Evolutionary conservation across 1,139 yeast species (phyloP).

Genomic region (Komagataea norvegica): DNA sequence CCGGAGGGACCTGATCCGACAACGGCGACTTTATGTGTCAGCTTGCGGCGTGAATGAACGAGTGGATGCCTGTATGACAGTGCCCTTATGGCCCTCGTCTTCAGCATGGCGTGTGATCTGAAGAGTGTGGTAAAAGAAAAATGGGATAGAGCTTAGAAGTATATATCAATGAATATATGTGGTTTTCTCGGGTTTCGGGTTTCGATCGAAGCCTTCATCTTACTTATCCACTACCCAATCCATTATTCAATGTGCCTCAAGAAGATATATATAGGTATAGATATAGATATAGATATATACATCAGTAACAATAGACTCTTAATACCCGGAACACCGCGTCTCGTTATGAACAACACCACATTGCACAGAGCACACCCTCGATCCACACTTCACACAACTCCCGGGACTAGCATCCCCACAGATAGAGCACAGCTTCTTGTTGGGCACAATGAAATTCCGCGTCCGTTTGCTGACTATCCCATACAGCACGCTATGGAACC

Average conservation of each 20-base stretch:
- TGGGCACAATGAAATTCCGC: slow-evolving; percentile 25
- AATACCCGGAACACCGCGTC: slow-evolving; percentile 33
- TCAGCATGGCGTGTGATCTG: neutral
- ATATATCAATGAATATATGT: too few relatives aligned
- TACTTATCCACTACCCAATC: too few relatives aligned
- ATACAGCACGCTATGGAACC: slow-evolving; percentile 23
- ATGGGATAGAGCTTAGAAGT: too few relatives aligned
- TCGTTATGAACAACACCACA: slow-evolving; percentile 38
- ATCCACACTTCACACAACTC: slow-evolving; percentile 35
- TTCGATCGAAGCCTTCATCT: neutral
- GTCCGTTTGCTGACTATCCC: slow-evolving; percentile 21
- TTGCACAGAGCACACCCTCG: slow-evolving; percentile 36
- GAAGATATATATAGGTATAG: too few relatives aligned
- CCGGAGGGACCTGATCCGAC: slow-evolving; percentile 98
- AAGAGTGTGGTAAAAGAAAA: too few relatives aligned
- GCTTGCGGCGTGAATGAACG: slow-evolving; percentile 7
- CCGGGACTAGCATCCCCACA: slow-evolving; percentile 40
- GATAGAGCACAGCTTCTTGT: slow-evolving; percentile 38
- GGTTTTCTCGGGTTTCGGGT: neutral
- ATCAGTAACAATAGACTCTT: too few relatives aligned
- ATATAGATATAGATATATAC: too few relatives aligned
- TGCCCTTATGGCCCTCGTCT: neutral
- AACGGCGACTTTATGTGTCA: slow-evolving; percentile 38
- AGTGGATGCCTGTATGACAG: neutral
- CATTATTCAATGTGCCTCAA: too few relatives aligned